Evolutionary conservation across 768 basidiomycete genomes (phyloP), one percentile per base, ranked within the genome.

Genomic region (Auricularia sp.): DNA sequence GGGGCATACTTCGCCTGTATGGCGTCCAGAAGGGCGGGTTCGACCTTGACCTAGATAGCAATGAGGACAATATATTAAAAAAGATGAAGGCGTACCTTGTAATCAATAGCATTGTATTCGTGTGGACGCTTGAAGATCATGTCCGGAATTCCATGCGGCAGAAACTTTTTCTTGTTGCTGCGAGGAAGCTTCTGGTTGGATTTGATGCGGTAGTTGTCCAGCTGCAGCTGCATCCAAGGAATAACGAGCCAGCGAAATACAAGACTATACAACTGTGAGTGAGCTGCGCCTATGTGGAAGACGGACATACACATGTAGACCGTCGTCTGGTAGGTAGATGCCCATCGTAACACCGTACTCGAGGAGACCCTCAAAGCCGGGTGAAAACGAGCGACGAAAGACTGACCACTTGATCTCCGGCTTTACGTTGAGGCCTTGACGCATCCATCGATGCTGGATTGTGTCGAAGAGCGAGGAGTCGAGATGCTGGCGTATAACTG

Each of bases 181-280:
- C 73, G 69, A 18, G 68, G 68, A 3, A 51, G 14, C 0, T 65
- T 72, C 14, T 35, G 54, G 43, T 78, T 78, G 36, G 67, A 44
- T 2, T 51, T 61, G 4, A 56, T 1, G 2, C 64, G 64, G 61
- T 70, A 81, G 1, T 39, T 62, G 62, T 81, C 73, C 0, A 80
- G 65, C 64, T 80, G 77, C 0, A 2, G 21, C 64, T 81, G 80
- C 12, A 81, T 64, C 71, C 72, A 78, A 0, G 78, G 79, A 42
- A 80, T 76, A 2, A 73, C 71, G 1, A 81, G 42, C 75, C 76
- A 81, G 0, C 71, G 72, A 56, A 81, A 81, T 0, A 79, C 65
- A 18, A 78, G 67, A 0, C 80, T 80, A 58, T 18, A 3, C 29
- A 34, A 58, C 3, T 36, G 14, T 51, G 11, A 33, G 18, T 10